Evolutionary conservation across 192 early-diverging fungal species (phyloP).

Genomic region (Chytriomyces hyalinus): DNA sequence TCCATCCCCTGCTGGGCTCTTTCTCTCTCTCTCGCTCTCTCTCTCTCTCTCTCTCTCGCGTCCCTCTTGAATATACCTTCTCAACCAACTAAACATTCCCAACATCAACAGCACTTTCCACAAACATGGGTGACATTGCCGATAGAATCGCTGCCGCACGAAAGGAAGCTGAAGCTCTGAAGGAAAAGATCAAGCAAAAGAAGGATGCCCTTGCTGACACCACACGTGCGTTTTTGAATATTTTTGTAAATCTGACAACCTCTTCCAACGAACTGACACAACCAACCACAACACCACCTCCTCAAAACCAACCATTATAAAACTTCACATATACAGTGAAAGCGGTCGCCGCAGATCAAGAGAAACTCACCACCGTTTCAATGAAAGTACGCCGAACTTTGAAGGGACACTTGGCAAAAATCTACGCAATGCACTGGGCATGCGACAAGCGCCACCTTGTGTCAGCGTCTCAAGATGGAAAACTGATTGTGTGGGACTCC

Average conservation of each 20-base stretch:
- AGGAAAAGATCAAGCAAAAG: constrained; percentile 94
- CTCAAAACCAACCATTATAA: not conserved
- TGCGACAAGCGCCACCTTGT: constrained; percentile 96
- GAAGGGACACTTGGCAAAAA: constrained; percentile 98
- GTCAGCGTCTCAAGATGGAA: constrained; percentile 98
- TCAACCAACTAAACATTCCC: too few relatives aligned
- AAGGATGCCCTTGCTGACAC: constrained; percentile 94
- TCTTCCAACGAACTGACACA: not conserved
- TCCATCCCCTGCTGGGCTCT: too few relatives aligned
- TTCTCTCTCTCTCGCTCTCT: too few relatives aligned
- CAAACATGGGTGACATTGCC: constrained; percentile 77
- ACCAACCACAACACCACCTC: not conserved
- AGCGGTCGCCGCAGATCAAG: constrained; percentile 82
- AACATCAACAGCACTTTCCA: not conserved
- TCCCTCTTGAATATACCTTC: too few relatives aligned
- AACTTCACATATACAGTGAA: constrained; percentile 64
- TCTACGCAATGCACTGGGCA: constrained; percentile 99
- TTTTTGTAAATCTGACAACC: constrained; percentile 3
- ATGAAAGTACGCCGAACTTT: constrained; percentile 97
- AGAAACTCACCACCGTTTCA: constrained; percentile 83
- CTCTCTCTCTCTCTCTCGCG: too few relatives aligned
- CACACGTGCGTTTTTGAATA: constrained; percentile 70
- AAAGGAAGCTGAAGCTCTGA: constrained; percentile 93
- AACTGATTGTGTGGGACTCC: constrained; percentile 99
- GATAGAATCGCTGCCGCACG: constrained; percentile 89